phyloP scores from a whole-genome alignment of 176 grass and related monocot species.

The Eleusine indica region DNA sequence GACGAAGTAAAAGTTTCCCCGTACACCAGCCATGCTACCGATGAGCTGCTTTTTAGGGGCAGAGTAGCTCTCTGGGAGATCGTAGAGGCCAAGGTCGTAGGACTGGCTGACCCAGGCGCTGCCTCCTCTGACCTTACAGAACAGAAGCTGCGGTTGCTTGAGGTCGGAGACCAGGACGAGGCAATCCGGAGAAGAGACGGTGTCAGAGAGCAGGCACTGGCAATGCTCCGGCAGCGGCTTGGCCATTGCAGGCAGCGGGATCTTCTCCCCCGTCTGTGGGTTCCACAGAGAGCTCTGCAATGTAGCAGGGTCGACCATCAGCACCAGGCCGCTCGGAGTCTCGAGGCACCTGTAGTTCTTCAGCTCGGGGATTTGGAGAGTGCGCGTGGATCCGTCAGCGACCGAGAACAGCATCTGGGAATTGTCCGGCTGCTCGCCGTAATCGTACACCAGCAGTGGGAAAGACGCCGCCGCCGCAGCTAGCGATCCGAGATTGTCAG shows the following conservation, averaged over 20 bases:
- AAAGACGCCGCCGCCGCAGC: background rate
- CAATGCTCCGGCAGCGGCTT: background rate
- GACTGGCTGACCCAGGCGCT: background rate
- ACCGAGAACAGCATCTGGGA: background rate
- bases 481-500: background rate
- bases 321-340: background rate
- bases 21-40: background rate
- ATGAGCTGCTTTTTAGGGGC: background rate
- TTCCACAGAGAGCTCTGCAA: background rate
- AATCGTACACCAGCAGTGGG: constrained; percentile 19
- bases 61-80: background rate
- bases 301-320: background rate
- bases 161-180: constrained; percentile 5
- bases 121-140: background rate
- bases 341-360: background rate
- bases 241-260: background rate
- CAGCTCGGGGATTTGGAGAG: background rate
- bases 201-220: background rate
- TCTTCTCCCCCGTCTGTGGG: constrained; percentile 10
- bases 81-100: background rate
- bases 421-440: background rate
- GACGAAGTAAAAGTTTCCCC: background rate
- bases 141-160: background rate
- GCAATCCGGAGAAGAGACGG: background rate
- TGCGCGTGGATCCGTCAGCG: background rate